Base-by-base conservation (phyloP, 2,329 filamentous ascomycete genomes). In the Ascochyta viciae-villosae region DNA sequence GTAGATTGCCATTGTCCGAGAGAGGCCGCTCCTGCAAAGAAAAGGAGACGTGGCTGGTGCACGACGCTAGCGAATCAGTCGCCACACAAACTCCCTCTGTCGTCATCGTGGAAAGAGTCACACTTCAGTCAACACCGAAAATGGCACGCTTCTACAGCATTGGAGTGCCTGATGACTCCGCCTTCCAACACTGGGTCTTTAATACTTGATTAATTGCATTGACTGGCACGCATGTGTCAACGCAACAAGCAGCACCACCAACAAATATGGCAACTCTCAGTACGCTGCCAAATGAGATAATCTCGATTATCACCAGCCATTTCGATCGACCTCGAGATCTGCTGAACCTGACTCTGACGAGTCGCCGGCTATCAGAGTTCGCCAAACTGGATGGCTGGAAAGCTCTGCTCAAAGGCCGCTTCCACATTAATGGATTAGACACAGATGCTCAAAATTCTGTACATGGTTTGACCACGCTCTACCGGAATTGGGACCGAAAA, bases 401-500 rank as follows among this genome's bases (percentile, higher is more conserved):
- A 50, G 70, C 71, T 3, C 57, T 71, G 26, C 61, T 72, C 9
- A 68, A 63, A 46, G 72, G 72, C 2, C 71, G 72, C 4, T 74
- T 75, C 40, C 58, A 53, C 13, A 24, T 73, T 22, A 33, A 41
- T 16, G 63, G 63, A 6, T 54, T 72, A 16, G 67, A 70, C 26
- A 37, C 58, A 9, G 69, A 75, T 34, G 71, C 72, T 19, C 61
- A 41, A 10, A 65, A 53, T n/a, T 78, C 80, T n/a, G 80, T 81
- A 3, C 81, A 81, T 46, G 81, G 82, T 8, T 68, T 87, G 46
- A 84, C 83, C 1, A 84, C 83, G 2, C 75, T 85, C 4, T 84
- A 83, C 12, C 79, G 82, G 27, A 85, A 85, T 16, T 81, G 85
- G 76, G 82, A 86, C 54, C 78, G 81, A 41, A 80, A 82, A 63